phyloP scores from a whole-genome alignment of 2,329 filamentous ascomycete genomes.

The Escovopsis sp. region DNA sequence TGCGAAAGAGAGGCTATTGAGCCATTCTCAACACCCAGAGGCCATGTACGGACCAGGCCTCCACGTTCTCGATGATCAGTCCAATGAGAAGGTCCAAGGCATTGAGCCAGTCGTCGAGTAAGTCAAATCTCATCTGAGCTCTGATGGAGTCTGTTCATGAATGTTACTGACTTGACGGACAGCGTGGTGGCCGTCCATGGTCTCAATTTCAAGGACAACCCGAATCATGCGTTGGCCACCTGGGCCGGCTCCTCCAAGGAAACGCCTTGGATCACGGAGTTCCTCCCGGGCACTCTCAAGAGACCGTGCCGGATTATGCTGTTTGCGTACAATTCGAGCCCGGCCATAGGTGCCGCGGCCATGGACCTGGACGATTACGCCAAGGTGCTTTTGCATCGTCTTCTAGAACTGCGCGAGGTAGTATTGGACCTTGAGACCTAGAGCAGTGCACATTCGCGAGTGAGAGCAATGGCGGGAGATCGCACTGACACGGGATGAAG shows the following conservation, averaged over 20 bases:
- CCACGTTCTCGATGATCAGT: background rate
- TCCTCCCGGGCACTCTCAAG: background rate
- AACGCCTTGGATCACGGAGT: conserved; percentile 1
- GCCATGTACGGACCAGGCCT: conserved; percentile 2
- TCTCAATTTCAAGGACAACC: conserved; percentile 4
- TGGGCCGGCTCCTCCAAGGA: background rate
- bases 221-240: conserved; percentile 2
- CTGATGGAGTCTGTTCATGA: no score
- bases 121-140: no score
- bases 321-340: conserved; percentile 5
- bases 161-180: background rate
- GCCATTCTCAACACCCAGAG: no score
- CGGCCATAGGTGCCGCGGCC: background rate
- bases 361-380: conserved; percentile 2
- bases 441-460: no score
- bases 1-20: no score
- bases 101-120: no score
- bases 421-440: no score
- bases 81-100: no score
- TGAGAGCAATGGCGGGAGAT: background rate
- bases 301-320: conserved; percentile 2
- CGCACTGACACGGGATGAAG: background rate
- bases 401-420: conserved; percentile 1
- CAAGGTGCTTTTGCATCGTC: background rate
- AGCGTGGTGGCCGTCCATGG: conserved; percentile 5